phyloP scores from a whole-genome alignment of 2,329 filamentous ascomycete genomes.

The Blumeriella jaapii region DNA sequence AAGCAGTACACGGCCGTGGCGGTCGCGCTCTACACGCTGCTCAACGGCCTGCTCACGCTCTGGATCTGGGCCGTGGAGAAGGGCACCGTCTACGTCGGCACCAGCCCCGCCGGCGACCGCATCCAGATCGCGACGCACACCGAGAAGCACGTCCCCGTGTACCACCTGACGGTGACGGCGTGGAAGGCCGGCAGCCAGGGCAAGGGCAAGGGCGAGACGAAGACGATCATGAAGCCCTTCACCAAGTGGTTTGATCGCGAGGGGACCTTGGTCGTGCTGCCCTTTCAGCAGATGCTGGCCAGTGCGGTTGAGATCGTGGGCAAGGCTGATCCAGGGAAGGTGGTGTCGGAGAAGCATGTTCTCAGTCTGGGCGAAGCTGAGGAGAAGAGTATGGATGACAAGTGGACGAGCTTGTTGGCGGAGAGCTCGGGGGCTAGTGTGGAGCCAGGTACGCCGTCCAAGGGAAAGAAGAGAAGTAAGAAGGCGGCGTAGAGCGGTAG shows the following conservation, averaged over 20 bases:
- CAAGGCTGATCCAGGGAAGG: slow-evolving; percentile 49
- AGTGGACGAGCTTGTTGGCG: slow-evolving; percentile 24
- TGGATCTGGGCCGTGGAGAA: slow-evolving; percentile 83
- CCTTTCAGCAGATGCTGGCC: slow-evolving; percentile 70
- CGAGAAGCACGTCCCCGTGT: slow-evolving; percentile 72
- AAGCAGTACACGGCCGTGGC: slow-evolving; percentile 72
- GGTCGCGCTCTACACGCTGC: slow-evolving; percentile 63
- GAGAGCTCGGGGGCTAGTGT: slow-evolving; percentile 19
- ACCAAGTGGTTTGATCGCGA: slow-evolving; percentile 63
- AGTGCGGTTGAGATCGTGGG: slow-evolving; percentile 55
- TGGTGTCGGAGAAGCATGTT: slow-evolving; percentile 25
- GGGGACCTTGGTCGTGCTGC: slow-evolving; percentile 60
- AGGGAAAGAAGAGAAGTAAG: slow-evolving; percentile 23
- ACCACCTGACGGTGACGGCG: slow-evolving; percentile 57
- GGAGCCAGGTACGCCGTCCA: slow-evolving; percentile 12
- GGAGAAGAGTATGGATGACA: slow-evolving; percentile 22
- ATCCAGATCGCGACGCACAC: slow-evolving; percentile 61
- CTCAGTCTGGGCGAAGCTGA: slow-evolving; percentile 10
- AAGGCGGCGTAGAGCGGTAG: slow-evolving; percentile 13
- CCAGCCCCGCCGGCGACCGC: slow-evolving; percentile 51
- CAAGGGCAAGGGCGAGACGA: slow-evolving; percentile 7
- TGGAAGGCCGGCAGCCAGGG: slow-evolving; percentile 29
- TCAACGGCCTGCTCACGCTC: slow-evolving; percentile 68
- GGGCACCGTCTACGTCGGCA: slow-evolving; percentile 69
- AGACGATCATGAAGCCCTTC: slow-evolving; percentile 49